Base-by-base conservation (phyloP, 2,329 filamentous ascomycete species). In the Colletotrichum truncatum region DNA sequence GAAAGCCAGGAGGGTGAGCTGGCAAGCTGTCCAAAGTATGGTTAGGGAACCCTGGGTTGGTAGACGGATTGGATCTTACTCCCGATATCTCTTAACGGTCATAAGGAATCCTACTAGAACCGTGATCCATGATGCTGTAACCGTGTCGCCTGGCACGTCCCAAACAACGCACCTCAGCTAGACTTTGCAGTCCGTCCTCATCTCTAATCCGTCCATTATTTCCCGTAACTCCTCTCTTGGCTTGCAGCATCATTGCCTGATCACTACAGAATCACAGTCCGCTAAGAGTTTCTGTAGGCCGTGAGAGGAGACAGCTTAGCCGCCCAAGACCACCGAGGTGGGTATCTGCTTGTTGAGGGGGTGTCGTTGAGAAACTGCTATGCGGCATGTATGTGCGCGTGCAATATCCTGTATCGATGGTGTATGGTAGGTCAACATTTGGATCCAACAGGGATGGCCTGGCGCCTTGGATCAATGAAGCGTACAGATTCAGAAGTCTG, bases 161-260 rank as follows among this genome's bases (percentile, higher is more conserved):
- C n/a, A n/a, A n/a, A n/a, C n/a, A n/a, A n/a, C n/a, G n/a, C n/a
- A n/a, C n/a, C n/a, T n/a, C n/a, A n/a, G n/a, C n/a, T n/a, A n/a
- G n/a, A 36, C 23, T 18, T 45, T n/a, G n/a, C 14, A 25, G 23
- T 43, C 28, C 21, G 6, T 28, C 23, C 18, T 16, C n/a, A n/a
- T n/a, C n/a, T 51, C 45, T 48, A n/a, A 16, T 16, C 39, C 12
- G 30, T 11, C 38, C 16, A 39, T 16, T 55, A 61, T 45, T 60
- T 18, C 28, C 57, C 48, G 28, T 9, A 21, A 18, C 10, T 32
- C 28, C 18, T 11, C 25, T n/a, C 48, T 55, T 54, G 57, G 57
- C 57, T 16, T 61, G 57, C 57, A 55, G 38, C 39, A n/a, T 39
- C 41, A 23, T 46, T 41, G 39, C 38, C 48, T 60, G 45, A 41